Percentiles rank a stretch among this genome's conserved stretches.
Evolutionary conservation across 1,284 basidiomycete genomes (phyloP).

Genomic region (Irpex rosettiformis): DNA sequence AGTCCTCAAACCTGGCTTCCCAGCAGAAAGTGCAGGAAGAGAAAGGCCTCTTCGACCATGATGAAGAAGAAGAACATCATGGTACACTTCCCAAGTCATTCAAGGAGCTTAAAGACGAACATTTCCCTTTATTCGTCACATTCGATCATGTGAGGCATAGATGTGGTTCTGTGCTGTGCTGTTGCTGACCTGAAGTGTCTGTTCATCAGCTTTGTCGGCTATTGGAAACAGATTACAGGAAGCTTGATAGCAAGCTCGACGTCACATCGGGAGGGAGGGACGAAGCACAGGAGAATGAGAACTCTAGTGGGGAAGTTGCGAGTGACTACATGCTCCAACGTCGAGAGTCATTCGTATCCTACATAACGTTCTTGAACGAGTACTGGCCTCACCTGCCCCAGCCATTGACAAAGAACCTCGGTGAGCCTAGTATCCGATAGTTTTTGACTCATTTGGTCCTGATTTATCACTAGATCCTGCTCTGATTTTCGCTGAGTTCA

Average conservation of each 20-base stretch:
- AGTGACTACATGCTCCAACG: slow-evolving; percentile 26
- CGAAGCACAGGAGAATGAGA: neutral
- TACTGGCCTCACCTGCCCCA: slow-evolving; percentile 70
- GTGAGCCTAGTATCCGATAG: slow-evolving; percentile 29
- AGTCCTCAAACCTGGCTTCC: slow-evolving; percentile 30
- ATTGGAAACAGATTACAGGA: slow-evolving; percentile 38
- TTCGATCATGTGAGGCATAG: slow-evolving; percentile 53
- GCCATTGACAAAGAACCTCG: slow-evolving; percentile 48
- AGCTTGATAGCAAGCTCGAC: neutral
- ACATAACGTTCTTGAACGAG: slow-evolving; percentile 43
- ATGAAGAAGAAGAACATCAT: slow-evolving; percentile 45
- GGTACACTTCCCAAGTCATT: slow-evolving; percentile 52
- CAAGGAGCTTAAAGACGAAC: slow-evolving; percentile 51
- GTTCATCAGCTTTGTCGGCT: slow-evolving; percentile 38
- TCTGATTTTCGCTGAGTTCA: slow-evolving; percentile 66
- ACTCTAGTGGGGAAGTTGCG: slow-evolving; percentile 15
- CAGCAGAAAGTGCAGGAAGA: slow-evolving; percentile 25
- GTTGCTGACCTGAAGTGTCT: neutral
- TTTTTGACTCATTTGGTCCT: neutral
- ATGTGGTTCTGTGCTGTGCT: neutral
- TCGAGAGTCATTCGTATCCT: slow-evolving; percentile 38
- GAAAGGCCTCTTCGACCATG: slow-evolving; percentile 40
- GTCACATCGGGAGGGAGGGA: slow-evolving; percentile 21
- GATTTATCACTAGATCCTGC: slow-evolving; percentile 48
- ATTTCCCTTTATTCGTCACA: slow-evolving; percentile 73